Conservation (phyloP, 768 basidiomycete genomes). For the Collybia sp. region DNA sequence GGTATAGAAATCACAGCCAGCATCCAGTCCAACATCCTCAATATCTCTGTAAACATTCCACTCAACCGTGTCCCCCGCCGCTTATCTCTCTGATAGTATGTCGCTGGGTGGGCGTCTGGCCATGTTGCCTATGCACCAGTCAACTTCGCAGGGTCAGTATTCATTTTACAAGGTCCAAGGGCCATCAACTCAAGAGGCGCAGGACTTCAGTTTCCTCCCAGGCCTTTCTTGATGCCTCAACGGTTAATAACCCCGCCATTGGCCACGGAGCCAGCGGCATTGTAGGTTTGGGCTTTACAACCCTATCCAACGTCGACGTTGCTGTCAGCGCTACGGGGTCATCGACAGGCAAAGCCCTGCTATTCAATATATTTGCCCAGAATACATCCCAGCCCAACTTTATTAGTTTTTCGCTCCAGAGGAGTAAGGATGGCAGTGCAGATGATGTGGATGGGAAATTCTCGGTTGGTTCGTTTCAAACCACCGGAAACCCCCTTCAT, state of each 20-base stretch:
- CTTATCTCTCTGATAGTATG: slow-evolving; percentile 49
- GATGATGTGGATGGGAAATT: slow-evolving; percentile 64
- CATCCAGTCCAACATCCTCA: slow-evolving; percentile 30
- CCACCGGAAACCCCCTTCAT: not conserved
- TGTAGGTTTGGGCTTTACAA: slow-evolving; percentile 73
- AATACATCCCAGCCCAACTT: slow-evolving; percentile 74
- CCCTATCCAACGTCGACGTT: slow-evolving; percentile 68
- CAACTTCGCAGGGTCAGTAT: slow-evolving; percentile 63
- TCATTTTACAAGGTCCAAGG: not conserved
- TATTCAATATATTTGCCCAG: slow-evolving; percentile 71
- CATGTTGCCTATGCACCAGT: slow-evolving; percentile 56
- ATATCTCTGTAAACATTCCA: slow-evolving; percentile 52
- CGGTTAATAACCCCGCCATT: slow-evolving; percentile 68
- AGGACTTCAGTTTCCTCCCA: slow-evolving; percentile 66
- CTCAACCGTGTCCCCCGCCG: not conserved
- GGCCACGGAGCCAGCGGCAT: slow-evolving; percentile 70
- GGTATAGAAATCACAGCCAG: slow-evolving; percentile 5
- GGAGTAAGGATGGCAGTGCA: slow-evolving; percentile 40
- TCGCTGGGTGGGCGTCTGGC: slow-evolving; percentile 76
- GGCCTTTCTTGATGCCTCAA: slow-evolving; percentile 62
- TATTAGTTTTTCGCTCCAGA: slow-evolving; percentile 71
- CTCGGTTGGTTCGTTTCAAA: slow-evolving; percentile 51
- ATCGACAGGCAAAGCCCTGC: slow-evolving; percentile 59
- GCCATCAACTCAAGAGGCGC: slow-evolving; percentile 2
- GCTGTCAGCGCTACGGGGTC: slow-evolving; percentile 52